Evolutionary conservation across 495 filamentous ascomycete species (phyloP), one percentile per base, ranked within the genome.

Genomic region (Aspergillus olivimuriae): DNA sequence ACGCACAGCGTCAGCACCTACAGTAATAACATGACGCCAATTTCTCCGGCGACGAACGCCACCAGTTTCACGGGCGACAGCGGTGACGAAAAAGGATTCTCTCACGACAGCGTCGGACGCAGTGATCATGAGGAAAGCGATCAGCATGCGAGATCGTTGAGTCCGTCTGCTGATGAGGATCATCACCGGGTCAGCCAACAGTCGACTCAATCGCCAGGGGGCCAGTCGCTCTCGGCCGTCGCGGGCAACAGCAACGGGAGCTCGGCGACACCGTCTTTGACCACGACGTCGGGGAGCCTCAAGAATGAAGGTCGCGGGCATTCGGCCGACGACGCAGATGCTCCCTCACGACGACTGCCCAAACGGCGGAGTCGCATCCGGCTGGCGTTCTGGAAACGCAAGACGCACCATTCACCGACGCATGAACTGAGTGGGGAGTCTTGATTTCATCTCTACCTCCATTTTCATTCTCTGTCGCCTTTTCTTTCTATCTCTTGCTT

Each of bases 1-100:
- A 68, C 66, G 7, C 69, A 72, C 21, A 70, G 67, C 40, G 46
- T 62, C 45, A 62, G 65, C 47, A 65, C 65, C 2, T 65, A 67
- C 45, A 67, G 68, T 47, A 73, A 70, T 45, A 66, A 57, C 32
- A 68, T 65, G 65, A 64, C 66, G 3, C 61, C 63, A 10, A 68
- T 66, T 4, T 75, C 74, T 12, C 73, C 73, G 2, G 64, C 65
- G 7, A 77, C 73, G 15, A 73, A 76, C 43, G 74, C 72, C 11
- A 73, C 74, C 4, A 77, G 74, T 49, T 64, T 77, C 19, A 68
- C 67, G 10, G 62, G 66, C 22, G 69, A 76, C 39, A 74, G 70
- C 32, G 61, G 68, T 11, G 72, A 74, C 18, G 70, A 75, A 34
- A 62, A 69, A 41, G 60, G 56, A 2, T 36, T 55, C 16, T 44